A percentile compares a stretch with the other conserved stretches of the same genome.
Evolutionary conservation across 2,329 filamentous ascomycete species (phyloP).

Genomic region (Aspergillus unguis): DNA sequence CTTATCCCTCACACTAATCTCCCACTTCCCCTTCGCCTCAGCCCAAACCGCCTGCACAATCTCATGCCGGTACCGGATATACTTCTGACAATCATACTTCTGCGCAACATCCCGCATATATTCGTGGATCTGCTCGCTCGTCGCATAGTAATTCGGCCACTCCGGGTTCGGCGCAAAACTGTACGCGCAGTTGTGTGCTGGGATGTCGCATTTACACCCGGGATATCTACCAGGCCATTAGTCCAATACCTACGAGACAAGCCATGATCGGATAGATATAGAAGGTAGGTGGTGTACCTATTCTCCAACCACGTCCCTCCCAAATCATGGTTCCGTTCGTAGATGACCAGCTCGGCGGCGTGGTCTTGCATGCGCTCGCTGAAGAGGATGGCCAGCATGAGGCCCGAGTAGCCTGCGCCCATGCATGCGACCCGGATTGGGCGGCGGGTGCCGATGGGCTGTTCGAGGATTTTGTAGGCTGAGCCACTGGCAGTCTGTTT

Average conservation of each 20-base stretch:
- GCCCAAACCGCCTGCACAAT: slow-evolving; percentile 40
- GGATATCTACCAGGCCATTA: slow-evolving; percentile 8
- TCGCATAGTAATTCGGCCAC: slow-evolving; percentile 43
- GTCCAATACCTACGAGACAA: background rate
- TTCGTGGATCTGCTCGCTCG: slow-evolving; percentile 40
- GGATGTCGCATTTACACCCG: slow-evolving; percentile 35
- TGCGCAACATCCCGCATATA: slow-evolving; percentile 40
- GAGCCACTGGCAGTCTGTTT: background rate
- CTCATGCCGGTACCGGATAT: slow-evolving; percentile 34
- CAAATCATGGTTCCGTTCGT: slow-evolving; percentile 28
- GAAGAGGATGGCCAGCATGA: slow-evolving; percentile 27
- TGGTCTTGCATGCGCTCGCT: slow-evolving; percentile 7
- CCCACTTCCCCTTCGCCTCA: slow-evolving; percentile 17
- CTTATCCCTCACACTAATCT: slow-evolving; percentile 10
- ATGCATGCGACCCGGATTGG: slow-evolving; percentile 15
- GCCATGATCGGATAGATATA: background rate
- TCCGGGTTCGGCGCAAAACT: slow-evolving; percentile 44
- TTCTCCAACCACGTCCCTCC: slow-evolving; percentile 35
- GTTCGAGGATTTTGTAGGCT: slow-evolving; percentile 1
- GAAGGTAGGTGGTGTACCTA: slow-evolving; percentile 16
- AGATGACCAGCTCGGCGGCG: slow-evolving; percentile 24
- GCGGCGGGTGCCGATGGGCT: slow-evolving; percentile 10
- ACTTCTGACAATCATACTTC: slow-evolving; percentile 38
- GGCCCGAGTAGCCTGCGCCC: slow-evolving; percentile 17
- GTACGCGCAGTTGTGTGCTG: slow-evolving; percentile 35